phyloP scores from a whole-genome alignment of 2,329 filamentous ascomycete genomes.

The Hymenoscyphus occultus region DNA sequence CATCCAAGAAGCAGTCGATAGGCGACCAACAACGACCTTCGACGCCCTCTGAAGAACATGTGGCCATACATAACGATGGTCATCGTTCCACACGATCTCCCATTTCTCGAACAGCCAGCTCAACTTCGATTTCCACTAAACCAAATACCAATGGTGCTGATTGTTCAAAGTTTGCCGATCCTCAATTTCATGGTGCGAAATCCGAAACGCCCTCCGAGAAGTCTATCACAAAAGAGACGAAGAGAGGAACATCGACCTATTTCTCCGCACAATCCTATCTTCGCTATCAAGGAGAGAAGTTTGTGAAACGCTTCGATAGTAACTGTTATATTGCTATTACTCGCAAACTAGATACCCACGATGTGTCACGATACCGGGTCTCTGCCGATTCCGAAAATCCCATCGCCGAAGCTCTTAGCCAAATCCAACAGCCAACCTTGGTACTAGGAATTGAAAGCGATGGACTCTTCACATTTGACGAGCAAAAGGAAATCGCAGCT shows the following conservation, averaged over 20 bases:
- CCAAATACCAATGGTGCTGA: constrained; percentile 28
- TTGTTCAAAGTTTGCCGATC: constrained; percentile 51
- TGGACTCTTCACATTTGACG: constrained; percentile 93
- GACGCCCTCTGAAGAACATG: constrained; percentile 62
- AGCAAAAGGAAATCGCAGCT: constrained; percentile 87
- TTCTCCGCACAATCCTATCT: constrained; percentile 98
- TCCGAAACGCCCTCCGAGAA: constrained; percentile 43
- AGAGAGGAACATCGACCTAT: constrained; percentile 65
- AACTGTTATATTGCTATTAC: constrained; percentile 99
- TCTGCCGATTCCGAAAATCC: constrained; percentile 38
- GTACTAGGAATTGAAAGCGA: constrained; percentile 95
- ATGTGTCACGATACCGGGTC: constrained; percentile 76
- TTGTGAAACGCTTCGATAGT: constrained; percentile 93
- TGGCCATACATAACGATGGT: constrained; percentile 80
- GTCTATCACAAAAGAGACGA: constrained; percentile 29
- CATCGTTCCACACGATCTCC: constrained; percentile 59
- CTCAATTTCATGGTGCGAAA: constrained; percentile 68
- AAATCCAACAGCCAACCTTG: constrained; percentile 85
- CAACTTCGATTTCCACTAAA: constrained; percentile 21
- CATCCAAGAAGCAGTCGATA: constrained; percentile 79
- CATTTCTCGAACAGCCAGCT: constrained; percentile 45
- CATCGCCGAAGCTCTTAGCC: constrained; percentile 70
- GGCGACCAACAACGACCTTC: constrained; percentile 60
- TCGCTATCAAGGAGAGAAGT: constrained; percentile 93
- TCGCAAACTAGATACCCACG: constrained; percentile 94